Percentiles rank a stretch among this genome's conserved stretches.
These are phyloP conservation scores for Mimosa pudica DNA, from an alignment of 306 rosid genomes.

Conservation along the genomic window DNA sequence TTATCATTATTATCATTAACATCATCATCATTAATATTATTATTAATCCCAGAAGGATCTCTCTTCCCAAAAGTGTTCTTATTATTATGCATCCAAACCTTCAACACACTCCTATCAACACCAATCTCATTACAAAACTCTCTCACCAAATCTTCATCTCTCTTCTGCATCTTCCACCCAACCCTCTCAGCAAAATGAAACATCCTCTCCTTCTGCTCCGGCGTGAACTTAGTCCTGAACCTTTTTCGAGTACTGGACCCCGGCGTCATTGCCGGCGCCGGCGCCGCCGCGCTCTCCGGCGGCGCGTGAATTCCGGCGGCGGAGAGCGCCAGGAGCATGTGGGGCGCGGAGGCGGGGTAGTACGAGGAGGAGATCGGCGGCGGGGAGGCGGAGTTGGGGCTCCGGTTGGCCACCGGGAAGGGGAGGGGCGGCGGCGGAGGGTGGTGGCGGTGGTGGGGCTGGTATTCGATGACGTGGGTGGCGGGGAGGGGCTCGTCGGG, in stretches of 20 bases:
- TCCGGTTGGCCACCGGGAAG: constrained; percentile 43
- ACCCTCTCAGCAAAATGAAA: constrained; percentile 68
- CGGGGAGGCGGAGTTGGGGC: constrained; percentile 85
- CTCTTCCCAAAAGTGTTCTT: constrained; percentile 64
- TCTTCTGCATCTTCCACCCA: constrained; percentile 96
- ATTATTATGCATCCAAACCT: constrained; percentile 99
- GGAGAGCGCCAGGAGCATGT: constrained; percentile 88
- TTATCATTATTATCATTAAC: not conserved
- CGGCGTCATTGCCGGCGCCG: constrained; percentile 22
- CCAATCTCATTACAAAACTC: constrained; percentile 73
- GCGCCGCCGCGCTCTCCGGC: constrained; percentile 50
- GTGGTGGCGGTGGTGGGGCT: constrained; percentile 85
- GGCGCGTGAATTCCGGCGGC: constrained; percentile 45
- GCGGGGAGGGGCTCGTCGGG: constrained; percentile 65
- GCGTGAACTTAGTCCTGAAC: constrained; percentile 76
- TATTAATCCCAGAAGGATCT: constrained; percentile 24
- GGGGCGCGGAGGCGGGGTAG: constrained; percentile 93
- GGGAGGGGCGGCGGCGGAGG: constrained; percentile 57
- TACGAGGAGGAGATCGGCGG: constrained; percentile 98
- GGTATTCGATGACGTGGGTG: constrained; percentile 76
- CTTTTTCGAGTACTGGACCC: constrained; percentile 53
- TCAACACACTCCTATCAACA: constrained; percentile 71
- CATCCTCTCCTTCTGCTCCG: constrained; percentile 92
- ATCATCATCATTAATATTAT: no score
- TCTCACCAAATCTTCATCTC: constrained; percentile 64